These are phyloP conservation scores for Cucurbita argyrosperma DNA, from an alignment of 306 rosid species.

Conservation along the genomic window DNA sequence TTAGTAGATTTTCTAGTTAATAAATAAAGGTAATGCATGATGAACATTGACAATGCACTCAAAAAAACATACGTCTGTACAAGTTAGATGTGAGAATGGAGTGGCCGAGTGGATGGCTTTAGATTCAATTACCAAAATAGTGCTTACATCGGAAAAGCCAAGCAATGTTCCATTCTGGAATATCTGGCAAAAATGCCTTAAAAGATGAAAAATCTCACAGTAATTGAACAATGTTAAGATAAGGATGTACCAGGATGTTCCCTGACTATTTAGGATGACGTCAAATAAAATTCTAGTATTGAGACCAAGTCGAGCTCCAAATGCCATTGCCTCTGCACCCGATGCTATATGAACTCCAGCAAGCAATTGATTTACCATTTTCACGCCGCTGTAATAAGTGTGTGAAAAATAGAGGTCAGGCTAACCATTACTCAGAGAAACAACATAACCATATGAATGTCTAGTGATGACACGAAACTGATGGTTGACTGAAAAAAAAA, in stretches of 20 bases:
- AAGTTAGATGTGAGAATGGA: background rate
- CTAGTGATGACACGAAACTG: background rate
- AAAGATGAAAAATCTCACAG: background rate
- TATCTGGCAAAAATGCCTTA: background rate
- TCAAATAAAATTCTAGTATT: conserved; percentile 65
- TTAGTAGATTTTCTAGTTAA: background rate
- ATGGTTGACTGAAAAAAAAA: background rate
- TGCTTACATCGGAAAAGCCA: background rate
- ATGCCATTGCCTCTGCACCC: conserved; percentile 92
- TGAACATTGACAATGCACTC: background rate
- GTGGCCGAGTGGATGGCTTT: background rate
- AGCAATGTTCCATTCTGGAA: background rate
- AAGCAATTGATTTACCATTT: conserved; percentile 95
- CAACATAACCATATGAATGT: background rate
- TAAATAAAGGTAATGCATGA: background rate
- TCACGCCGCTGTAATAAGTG: conserved; percentile 54
- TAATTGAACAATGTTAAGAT: background rate
- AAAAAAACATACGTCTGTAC: background rate
- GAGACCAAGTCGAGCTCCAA: conserved; percentile 82
- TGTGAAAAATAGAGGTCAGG: conserved; percentile 4
- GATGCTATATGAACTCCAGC: conserved; percentile 98
- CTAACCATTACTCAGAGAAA: background rate
- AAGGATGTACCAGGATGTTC: conserved; percentile 77
- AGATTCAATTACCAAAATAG: background rate
- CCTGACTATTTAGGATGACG: conserved; percentile 51